Base-by-base conservation (phyloP, 2,329 filamentous ascomycete species). In the Colletotrichum spaethianum region DNA sequence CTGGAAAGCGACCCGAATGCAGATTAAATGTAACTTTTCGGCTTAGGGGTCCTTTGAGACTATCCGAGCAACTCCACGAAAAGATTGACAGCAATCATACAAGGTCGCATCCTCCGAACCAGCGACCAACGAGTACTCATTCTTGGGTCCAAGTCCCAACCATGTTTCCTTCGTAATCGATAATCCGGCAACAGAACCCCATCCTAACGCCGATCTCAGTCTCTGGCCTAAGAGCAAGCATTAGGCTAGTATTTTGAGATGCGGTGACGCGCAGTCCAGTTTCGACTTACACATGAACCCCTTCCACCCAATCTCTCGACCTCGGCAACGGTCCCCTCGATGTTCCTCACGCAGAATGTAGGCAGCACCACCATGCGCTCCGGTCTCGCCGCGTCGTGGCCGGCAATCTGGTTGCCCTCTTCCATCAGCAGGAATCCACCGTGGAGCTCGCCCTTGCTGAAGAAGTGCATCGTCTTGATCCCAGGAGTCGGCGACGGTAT, bases 111-210 rank as follows among this genome's bases (percentile, higher is more conserved):
- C 26, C 18, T 36, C 62, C 9, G 33, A 48, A 38, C 36, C 20
- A 12, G 12, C n/a, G 14, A 46, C 20, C 20, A 20, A 14, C 36
- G 23, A 56, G 48, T 38, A 20, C 62, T 77, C 74, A 80, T 31
- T 78, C 75, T 70, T 77, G 75, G 62, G 80, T 79, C 80, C 79
- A 82, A 40, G 81, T 72, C 33, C 81, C 79, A 52, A 81, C 76
- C 76, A 81, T 74, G 70, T 84, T 83, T n/a, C 80, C 81, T 75
- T 84, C 82, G 12, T 77, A 77, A 71, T 84, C 81, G 57, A 83
- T 74, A 50, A 83, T 78, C 3, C 81, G 78, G 44, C 80, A 81
- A 71, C 80, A 81, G 69, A 74, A 77, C 0, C 81, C 82, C 80
- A 80, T 81, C 16, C 74, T 75, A 16, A 75, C 76, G 28, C 77